These are phyloP conservation scores for Lentithecium fluviatile DNA, from an alignment of 495 filamentous ascomycete genomes.

Conservation along the genomic window DNA sequence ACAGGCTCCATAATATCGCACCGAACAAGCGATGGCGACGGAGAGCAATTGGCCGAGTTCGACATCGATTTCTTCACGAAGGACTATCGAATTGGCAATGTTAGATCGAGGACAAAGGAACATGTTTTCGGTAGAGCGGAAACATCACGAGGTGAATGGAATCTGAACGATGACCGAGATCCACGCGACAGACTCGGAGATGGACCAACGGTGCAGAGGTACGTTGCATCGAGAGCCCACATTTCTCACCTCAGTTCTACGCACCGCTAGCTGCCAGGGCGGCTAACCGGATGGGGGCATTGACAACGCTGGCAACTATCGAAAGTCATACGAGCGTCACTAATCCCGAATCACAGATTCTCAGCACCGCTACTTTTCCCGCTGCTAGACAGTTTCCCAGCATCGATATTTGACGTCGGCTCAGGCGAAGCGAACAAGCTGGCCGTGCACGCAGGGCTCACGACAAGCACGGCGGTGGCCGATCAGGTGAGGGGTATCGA, in stretches of 20 bases:
- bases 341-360: conserved; percentile 47
- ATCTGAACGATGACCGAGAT: conserved; percentile 25
- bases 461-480: conserved; percentile 70
- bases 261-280: background rate
- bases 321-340: background rate
- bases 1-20: conserved; percentile 21
- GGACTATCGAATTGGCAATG: conserved; percentile 17
- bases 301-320: background rate
- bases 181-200: conserved; percentile 28
- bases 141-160: conserved; percentile 37
- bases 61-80: conserved; percentile 32
- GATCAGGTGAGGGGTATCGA: conserved; percentile 66
- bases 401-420: conserved; percentile 55
- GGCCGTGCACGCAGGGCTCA: conserved; percentile 63
- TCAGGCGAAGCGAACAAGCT: conserved; percentile 46
- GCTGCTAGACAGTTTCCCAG: conserved; percentile 76
- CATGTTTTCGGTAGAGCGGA: conserved; percentile 38
- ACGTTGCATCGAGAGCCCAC: conserved; percentile 18
- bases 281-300: background rate
- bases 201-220: conserved; percentile 34
- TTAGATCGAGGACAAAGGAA: conserved; percentile 22
- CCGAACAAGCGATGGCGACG: conserved; percentile 12
- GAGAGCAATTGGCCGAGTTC: conserved; percentile 20
- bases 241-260: background rate
- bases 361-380: conserved; percentile 66